Evolutionary conservation across 2,329 filamentous ascomycete genomes (phyloP).

Genomic region (Epichloe bromicola): DNA sequence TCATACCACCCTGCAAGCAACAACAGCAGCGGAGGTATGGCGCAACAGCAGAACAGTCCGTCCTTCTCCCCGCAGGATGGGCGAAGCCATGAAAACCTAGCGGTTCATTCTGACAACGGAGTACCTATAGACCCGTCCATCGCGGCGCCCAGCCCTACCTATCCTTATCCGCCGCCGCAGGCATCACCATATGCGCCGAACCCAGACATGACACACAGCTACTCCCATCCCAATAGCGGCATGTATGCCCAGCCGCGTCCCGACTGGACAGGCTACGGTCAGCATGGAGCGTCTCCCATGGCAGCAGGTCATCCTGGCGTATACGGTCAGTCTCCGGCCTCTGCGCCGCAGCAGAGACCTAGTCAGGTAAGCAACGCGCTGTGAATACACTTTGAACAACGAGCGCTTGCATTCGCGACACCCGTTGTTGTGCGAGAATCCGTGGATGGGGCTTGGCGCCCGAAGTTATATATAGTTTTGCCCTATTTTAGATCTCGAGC

Average conservation of each 20-base stretch:
- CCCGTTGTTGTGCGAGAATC: neutral
- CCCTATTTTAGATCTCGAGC: neutral
- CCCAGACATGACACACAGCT: conserved; percentile 76
- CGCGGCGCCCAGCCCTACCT: conserved; percentile 82
- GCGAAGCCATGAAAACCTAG: conserved; percentile 60
- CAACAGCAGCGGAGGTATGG: conserved; percentile 76
- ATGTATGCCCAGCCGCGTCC: conserved; percentile 60
- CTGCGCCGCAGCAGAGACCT: conserved; percentile 40
- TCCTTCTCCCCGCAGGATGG: conserved; percentile 78
- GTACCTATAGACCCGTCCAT: conserved; percentile 99
- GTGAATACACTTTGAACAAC: neutral
- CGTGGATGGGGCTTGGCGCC: too few species aligned
- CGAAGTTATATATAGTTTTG: neutral
- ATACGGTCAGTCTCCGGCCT: conserved; percentile 42
- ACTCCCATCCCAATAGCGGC: conserved; percentile 47
- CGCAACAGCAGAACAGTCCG: conserved; percentile 95
- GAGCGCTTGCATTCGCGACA: too few species aligned
- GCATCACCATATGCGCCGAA: conserved; percentile 80
- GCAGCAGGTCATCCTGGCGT: conserved; percentile 36
- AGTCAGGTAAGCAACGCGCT: conserved; percentile 43
- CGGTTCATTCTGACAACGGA: conserved; percentile 88
- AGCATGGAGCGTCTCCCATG: conserved; percentile 35
- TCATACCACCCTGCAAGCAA: conserved; percentile 68
- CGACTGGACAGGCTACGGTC: conserved; percentile 59
- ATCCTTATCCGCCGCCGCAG: conserved; percentile 51